Conservation (phyloP, 768 basidiomycete species). For the Trametes meyenii region DNA sequence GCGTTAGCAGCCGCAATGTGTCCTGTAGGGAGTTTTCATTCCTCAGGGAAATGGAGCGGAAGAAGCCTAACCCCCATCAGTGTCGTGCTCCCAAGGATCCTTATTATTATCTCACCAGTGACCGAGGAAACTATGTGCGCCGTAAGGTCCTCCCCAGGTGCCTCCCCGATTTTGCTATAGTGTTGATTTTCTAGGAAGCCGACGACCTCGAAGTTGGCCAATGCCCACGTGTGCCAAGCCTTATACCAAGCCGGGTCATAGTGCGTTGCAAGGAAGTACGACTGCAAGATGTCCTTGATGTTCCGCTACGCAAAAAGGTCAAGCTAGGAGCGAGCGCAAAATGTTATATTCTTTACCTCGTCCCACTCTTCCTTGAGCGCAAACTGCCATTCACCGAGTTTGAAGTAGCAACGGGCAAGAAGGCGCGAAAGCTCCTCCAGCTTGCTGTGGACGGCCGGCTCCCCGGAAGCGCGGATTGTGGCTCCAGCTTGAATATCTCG, state of each 20-base stretch:
- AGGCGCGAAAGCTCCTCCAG: conserved; percentile 75
- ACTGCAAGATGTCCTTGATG: conserved; percentile 78
- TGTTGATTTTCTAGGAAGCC: conserved; percentile 71
- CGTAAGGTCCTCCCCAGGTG: conserved; percentile 65
- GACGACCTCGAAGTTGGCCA: conserved; percentile 95
- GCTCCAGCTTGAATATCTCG: conserved; percentile 57
- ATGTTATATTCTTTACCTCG: not conserved
- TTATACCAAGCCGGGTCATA: conserved; percentile 98
- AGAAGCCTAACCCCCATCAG: conserved; percentile 64
- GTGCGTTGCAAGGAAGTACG: conserved; percentile 85
- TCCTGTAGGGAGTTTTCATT: conserved; percentile 94
- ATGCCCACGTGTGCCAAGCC: conserved; percentile 98
- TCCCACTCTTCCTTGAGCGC: conserved; percentile 81
- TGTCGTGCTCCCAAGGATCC: conserved; percentile 7
- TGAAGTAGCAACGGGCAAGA: conserved; percentile 96
- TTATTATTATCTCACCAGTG: conserved; percentile 57
- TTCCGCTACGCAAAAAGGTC: conserved; percentile 54
- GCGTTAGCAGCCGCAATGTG: conserved; percentile 85
- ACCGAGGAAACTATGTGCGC: conserved; percentile 91
- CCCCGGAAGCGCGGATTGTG: conserved; percentile 46
- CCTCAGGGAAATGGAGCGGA: conserved; percentile 89
- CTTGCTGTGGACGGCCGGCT: conserved; percentile 59
- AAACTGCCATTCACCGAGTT: conserved; percentile 93
- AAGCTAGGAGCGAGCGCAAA: not conserved
- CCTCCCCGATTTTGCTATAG: conserved; percentile 56